Base-by-base conservation (phyloP, 1,284 basidiomycete species). In the Salmacisia buchloeana region DNA sequence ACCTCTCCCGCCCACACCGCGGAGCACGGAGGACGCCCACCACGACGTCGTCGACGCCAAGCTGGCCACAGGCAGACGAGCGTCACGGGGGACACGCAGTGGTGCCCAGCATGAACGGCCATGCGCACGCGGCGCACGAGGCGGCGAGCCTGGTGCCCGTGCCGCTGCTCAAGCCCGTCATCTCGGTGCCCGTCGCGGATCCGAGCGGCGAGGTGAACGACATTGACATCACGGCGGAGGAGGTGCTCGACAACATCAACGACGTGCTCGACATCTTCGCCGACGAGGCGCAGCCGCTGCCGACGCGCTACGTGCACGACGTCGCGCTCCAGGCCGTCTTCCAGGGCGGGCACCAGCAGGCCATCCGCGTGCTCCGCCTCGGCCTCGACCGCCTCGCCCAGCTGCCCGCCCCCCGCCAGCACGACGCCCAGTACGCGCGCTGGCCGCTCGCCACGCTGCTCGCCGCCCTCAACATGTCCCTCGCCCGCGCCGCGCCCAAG, bases 401-500 rank as follows among this genome's bases (percentile, higher is more conserved):
- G 6, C 34, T 18, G 31, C 49, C 29, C 2, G 18, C 29, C 2
- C 49, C 25, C 21, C 29, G 25, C 6, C 29, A 54, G 10, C 49
- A 54, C 29, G 27, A 54, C 29, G 18, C 15, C 18, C 27, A 10
- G 13, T 54, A 65, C 10, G 72, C 73, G 46, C 67, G 69, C 35
- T 62, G 67, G 34, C 67, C 72, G 6, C 65, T 77, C 9, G 68
- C 66, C 52, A 66, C 67, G 3, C 66, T 77, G 29, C 72, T 71
- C 27, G 74, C 72, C 25, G 63, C 73, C 29, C 66, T 75, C 38
- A 59, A 67, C 21, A 65, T 74, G 58, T 66, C 65, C 25, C 61
- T 68, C 23, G 70, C 75, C 21, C 69, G 64, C 38, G 39, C 54
- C 25, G 70, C 74, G 27, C 76, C 76, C 46, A 78, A 78, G 63